Evolutionary conservation across 139 green algal species (phyloP).

Genomic region (Chlorella sp.): DNA sequence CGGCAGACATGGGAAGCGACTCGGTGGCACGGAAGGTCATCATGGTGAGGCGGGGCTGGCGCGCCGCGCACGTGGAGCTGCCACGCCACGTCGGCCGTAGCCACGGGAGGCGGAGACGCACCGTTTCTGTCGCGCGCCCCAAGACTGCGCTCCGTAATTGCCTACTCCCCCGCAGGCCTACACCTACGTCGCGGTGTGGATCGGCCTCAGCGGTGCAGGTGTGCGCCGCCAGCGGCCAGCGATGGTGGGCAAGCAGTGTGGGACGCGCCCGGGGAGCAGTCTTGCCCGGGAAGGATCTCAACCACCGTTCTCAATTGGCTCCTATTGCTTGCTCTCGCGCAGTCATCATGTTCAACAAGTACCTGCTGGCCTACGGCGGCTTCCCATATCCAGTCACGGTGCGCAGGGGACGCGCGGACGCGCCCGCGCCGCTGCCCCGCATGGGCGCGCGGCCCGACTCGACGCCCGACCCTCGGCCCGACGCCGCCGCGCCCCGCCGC

Average conservation of each 20-base stretch:
- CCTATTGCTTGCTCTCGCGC: too few species aligned
- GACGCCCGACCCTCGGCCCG: not conserved
- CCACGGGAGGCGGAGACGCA: too few species aligned
- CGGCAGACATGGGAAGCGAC: too few species aligned
- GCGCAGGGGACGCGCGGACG: conserved; percentile 55
- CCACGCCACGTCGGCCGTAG: not conserved
- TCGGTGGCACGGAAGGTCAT: conserved; percentile 1
- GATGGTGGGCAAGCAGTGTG: too few species aligned
- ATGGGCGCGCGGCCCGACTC: not conserved
- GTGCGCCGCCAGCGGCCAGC: too few species aligned
- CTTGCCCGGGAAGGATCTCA: not conserved
- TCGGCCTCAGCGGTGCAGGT: conserved; percentile 63
- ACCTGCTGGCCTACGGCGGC: conserved; percentile 74
- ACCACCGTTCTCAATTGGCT: conserved; percentile 24
- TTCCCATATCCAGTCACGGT: conserved; percentile 93
- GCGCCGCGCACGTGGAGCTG: too few species aligned
- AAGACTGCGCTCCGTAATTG: not conserved
- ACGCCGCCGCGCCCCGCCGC: not conserved
- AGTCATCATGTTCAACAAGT: conserved; percentile 98
- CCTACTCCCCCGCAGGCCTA: conserved; percentile 38
- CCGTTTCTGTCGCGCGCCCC: not conserved
- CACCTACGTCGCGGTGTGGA: conserved; percentile 82
- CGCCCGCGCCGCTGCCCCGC: not conserved
- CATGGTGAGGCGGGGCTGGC: not conserved
- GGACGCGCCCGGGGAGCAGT: too few species aligned